A percentile compares a stretch with the other conserved stretches of the same genome.
These are phyloP conservation scores for Telfairia occidentalis DNA, from an alignment of 331 rosid species.

Conservation along the genomic window DNA sequence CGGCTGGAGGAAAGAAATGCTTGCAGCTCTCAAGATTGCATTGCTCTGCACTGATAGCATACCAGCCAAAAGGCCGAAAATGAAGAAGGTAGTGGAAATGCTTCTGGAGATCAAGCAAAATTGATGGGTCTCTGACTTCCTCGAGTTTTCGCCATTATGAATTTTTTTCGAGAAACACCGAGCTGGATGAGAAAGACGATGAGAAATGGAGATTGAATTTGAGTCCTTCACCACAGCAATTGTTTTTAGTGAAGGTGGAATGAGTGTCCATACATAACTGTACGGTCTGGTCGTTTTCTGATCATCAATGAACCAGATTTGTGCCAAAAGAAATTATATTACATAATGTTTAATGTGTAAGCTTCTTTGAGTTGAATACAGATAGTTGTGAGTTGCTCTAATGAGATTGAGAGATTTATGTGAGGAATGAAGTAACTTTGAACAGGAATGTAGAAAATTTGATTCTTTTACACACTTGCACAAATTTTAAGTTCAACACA, in stretches of 20 bases:
- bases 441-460: background rate
- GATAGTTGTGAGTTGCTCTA: conserved; percentile 7
- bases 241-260: background rate
- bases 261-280: conserved; percentile 10
- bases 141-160: background rate
- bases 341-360: conserved; percentile 9
- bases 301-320: conserved; percentile 13
- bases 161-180: background rate
- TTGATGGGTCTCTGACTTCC: conserved; percentile 15
- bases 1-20: conserved; percentile 99
- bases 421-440: background rate
- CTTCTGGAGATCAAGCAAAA: conserved; percentile 65
- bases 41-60: conserved; percentile 84
- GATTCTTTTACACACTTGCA: no score
- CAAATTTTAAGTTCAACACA: no score
- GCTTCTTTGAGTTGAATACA: conserved; percentile 16
- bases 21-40: conserved; percentile 86
- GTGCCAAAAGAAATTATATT: conserved; percentile 4
- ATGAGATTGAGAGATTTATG: background rate
- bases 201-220: background rate
- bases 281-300: conserved; percentile 14
- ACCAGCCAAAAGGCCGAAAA: conserved; percentile 91
- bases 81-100: conserved; percentile 95
- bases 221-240: background rate
- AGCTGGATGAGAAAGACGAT: background rate